Evolutionary conservation across 768 basidiomycete genomes (phyloP).

Genomic region (Cyathus striatus): DNA sequence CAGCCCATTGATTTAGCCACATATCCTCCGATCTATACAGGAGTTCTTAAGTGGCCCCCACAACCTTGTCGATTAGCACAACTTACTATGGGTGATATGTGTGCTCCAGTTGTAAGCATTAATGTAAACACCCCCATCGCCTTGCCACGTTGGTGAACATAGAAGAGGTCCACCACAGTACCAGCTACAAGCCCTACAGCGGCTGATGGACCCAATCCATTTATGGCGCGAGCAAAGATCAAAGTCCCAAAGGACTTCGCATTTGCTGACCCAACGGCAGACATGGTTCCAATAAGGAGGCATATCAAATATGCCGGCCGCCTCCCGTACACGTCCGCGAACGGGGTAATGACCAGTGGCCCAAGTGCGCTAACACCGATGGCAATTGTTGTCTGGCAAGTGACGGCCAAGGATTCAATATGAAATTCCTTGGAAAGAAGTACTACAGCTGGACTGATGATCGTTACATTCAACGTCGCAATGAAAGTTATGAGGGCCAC

Average conservation of each 20-base stretch:
- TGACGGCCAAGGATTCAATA: slow-evolving; percentile 29
- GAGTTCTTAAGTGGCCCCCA: neutral
- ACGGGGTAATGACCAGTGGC: slow-evolving; percentile 30
- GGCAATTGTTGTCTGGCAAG: slow-evolving; percentile 34
- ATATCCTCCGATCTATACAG: slow-evolving; percentile 28
- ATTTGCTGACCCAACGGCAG: slow-evolving; percentile 26
- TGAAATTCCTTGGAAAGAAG: slow-evolving; percentile 30
- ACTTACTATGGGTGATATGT: slow-evolving; percentile 35
- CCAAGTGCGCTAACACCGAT: slow-evolving; percentile 30
- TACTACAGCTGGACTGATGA: slow-evolving; percentile 32
- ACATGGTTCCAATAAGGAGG: slow-evolving; percentile 26
- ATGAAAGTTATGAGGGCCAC: slow-evolving; percentile 28
- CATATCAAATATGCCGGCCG: slow-evolving; percentile 30
- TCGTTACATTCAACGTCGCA: slow-evolving; percentile 31
- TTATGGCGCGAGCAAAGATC: slow-evolving; percentile 27
- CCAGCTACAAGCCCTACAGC: slow-evolving; percentile 32
- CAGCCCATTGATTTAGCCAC: slow-evolving; percentile 29
- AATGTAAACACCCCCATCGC: slow-evolving; percentile 39
- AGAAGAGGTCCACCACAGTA: slow-evolving; percentile 32
- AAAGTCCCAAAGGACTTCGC: slow-evolving; percentile 26
- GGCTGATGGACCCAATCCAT: slow-evolving; percentile 29
- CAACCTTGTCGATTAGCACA: neutral
- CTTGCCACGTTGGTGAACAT: slow-evolving; percentile 32
- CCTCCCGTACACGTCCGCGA: slow-evolving; percentile 36
- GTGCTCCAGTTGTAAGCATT: slow-evolving; percentile 34